phyloP scores from a whole-genome alignment of 495 filamentous ascomycete genomes.

The Podospora bellae-mahoneyi region DNA sequence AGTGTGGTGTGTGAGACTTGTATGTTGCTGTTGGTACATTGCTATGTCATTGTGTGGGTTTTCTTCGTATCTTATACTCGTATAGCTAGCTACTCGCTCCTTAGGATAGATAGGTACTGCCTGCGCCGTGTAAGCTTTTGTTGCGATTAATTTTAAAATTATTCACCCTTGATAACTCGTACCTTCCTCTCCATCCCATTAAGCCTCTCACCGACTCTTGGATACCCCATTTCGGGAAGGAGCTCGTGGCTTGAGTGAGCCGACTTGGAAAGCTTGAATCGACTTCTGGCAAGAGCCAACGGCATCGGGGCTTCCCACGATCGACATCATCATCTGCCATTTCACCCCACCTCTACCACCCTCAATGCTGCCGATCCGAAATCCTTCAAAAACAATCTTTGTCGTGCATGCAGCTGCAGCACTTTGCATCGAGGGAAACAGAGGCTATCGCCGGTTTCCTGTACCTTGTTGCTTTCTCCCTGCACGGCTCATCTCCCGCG shows the following conservation, averaged over 20 bases:
- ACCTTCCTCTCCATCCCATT: background rate
- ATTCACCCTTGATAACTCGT: background rate
- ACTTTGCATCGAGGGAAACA: background rate
- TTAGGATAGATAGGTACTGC: background rate
- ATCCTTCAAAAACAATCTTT: constrained; percentile 1
- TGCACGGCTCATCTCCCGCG: background rate
- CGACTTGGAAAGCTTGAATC: background rate
- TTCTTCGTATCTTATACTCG: background rate
- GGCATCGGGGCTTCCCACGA: background rate
- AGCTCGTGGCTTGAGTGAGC: background rate
- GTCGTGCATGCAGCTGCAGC: background rate
- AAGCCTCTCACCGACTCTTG: background rate
- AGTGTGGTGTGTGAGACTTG: background rate
- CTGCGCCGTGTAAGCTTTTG: background rate
- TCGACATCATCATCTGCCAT: constrained; percentile 2
- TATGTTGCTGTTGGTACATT: constrained; percentile 1
- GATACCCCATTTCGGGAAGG: background rate
- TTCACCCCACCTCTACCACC: background rate
- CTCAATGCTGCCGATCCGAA: background rate
- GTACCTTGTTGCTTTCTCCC: background rate
- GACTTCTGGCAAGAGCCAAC: background rate
- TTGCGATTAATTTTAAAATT: background rate
- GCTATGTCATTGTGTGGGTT: background rate
- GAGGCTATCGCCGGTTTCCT: background rate
- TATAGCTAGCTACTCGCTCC: background rate